phyloP scores from a whole-genome alignment of 164 flowering plant genomes.

The Liriodendron chinense region DNA sequence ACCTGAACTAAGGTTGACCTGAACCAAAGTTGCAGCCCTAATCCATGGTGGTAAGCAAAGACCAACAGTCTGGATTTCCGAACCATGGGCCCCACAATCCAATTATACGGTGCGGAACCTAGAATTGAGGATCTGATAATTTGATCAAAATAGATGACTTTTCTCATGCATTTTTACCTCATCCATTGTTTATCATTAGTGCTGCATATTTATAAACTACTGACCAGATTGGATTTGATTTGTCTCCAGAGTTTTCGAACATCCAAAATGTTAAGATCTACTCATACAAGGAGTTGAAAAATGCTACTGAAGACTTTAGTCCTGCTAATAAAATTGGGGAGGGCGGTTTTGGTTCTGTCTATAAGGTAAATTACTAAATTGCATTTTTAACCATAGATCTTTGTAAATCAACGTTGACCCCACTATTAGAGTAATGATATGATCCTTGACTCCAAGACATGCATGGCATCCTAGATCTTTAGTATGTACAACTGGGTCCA shows the following conservation, averaged over 20 bases:
- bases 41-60: no score
- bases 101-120: not conserved
- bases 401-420: conserved; percentile 2
- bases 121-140: not conserved
- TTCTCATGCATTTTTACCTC: not conserved
- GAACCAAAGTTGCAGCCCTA: no score
- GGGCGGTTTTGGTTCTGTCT: conserved; percentile 93
- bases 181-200: not conserved
- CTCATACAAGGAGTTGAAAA: conserved; percentile 57
- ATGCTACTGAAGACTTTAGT: conserved; percentile 77
- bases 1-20: no score
- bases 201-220: conserved; percentile 6
- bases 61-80: not conserved
- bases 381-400: not conserved
- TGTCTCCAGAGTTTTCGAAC: conserved; percentile 43
- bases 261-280: conserved; percentile 45
- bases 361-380: conserved; percentile 58
- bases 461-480: not conserved
- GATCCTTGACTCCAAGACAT: not conserved
- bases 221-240: not conserved
- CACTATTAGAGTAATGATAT: not conserved
- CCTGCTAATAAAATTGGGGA: conserved; percentile 76
- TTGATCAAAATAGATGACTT: not conserved
- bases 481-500: not conserved
- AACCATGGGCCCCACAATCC: not conserved